Conservation (phyloP, 1,284 basidiomycete genomes). For the Tilletiopsis washingtonensis region DNA sequence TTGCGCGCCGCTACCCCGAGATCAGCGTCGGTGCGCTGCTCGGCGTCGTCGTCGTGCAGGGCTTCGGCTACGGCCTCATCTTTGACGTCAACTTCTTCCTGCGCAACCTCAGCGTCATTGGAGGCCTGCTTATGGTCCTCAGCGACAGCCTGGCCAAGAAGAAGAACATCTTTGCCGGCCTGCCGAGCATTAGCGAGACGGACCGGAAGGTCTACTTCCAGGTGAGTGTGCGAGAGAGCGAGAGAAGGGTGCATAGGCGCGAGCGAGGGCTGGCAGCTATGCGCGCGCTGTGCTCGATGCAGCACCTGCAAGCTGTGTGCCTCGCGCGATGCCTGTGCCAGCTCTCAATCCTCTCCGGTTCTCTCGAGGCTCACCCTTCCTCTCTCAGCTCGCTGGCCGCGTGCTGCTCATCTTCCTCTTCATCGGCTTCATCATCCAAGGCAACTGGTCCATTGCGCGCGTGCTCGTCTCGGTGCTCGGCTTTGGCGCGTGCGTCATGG, state of each 20-base stretch:
- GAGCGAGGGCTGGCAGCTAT: too few relatives aligned
- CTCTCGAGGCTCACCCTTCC: too few relatives aligned
- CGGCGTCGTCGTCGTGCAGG: conserved; percentile 85
- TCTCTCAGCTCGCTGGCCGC: conserved; percentile 75
- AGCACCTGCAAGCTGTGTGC: too few relatives aligned
- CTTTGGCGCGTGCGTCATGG: conserved; percentile 77
- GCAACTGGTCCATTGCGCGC: conserved; percentile 76
- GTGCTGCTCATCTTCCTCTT: conserved; percentile 98
- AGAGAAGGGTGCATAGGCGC: background rate
- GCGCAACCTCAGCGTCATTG: conserved; percentile 82
- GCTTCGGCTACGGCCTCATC: conserved; percentile 83
- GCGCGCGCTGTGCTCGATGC: too few relatives aligned
- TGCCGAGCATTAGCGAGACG: conserved; percentile 78
- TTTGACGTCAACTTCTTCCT: conserved; percentile 99
- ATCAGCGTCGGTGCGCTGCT: conserved; percentile 82
- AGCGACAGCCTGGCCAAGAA: conserved; percentile 80
- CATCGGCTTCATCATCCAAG: conserved; percentile 92
- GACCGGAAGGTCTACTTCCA: conserved; percentile 84
- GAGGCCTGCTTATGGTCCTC: conserved; percentile 94
- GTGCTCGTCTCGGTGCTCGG: conserved; percentile 68
- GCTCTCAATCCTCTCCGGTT: conserved; percentile 8
- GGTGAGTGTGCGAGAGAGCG: conserved; percentile 7
- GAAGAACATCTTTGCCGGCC: conserved; percentile 74
- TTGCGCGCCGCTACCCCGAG: conserved; percentile 79
- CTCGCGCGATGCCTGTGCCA: too few relatives aligned